Base-by-base conservation (phyloP, 495 filamentous ascomycete genomes). In the Aspergillus leporis region DNA sequence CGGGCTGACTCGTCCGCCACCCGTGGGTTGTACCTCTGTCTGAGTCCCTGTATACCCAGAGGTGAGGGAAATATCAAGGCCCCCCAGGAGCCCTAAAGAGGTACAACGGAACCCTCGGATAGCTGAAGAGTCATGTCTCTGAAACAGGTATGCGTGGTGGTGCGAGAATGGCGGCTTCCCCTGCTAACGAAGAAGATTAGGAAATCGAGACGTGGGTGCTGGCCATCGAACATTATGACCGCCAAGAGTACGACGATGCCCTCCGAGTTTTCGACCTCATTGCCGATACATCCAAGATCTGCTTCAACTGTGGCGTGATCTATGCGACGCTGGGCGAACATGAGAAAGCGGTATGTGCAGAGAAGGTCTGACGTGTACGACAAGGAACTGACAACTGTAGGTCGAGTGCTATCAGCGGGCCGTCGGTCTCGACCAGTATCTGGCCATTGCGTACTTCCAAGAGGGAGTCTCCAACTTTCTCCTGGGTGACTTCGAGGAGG, bases 131-230 rank as follows among this genome's bases (percentile, higher is more conserved):
- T 47, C 30, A 66, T 91, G 88, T 91, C 88, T 66, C 70, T 91
- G 70, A 91, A 91, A 72, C 87, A 90, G 82, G 88, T 90, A 68
- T 70, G 83, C 14, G 16, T 14, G 10, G 38, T 41, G 13, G 13
- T n/a, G 1, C 38, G 10, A 5, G 13, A n/a, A n/a, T 3, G n/a
- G 8, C 4, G 38, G 16, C 8, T 41, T 12, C 38, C 4, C 13
- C n/a, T 41, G 38, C 36, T 7, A 50, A 75, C 56, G 52, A 62
- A 25, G 22, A 65, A 45, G 58, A 41, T 64, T 73, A 98, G 93
- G 95, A 98, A 89, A 98, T 99, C 75, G 93, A 98, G 80, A 94
- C 90, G 34, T 99, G 94, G 94, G 95, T 98, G 59, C 81, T 87
- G 71, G 94, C 94, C 66, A 85, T 98, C 25, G 87, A 82, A 55